Conservation (phyloP, 352 stramenopile species). For the Phytophthora pinifolia region DNA sequence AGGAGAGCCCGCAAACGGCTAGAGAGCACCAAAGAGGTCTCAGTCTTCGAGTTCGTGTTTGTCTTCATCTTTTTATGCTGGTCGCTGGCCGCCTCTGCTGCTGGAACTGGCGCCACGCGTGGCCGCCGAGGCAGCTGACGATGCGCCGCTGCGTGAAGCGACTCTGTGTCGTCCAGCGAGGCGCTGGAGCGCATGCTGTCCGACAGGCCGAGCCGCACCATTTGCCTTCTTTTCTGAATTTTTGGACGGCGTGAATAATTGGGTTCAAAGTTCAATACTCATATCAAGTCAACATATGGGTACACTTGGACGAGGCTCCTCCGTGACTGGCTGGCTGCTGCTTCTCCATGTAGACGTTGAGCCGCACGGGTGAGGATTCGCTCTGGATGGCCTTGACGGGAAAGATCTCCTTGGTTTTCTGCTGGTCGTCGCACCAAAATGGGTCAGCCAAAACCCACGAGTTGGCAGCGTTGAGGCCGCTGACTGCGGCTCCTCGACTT, state of each 20-base stretch:
- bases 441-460: slow-evolving; percentile 74
- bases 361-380: slow-evolving; percentile 39
- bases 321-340: slow-evolving; percentile 5
- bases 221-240: too few species aligned
- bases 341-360: slow-evolving; percentile 70
- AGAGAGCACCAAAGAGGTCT: slow-evolving; percentile 4
- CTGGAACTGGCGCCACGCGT: slow-evolving; percentile 2
- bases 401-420: slow-evolving; percentile 31
- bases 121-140: slow-evolving; percentile 3
- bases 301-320: slow-evolving; percentile 1
- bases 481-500: slow-evolving; percentile 35
- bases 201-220: slow-evolving; percentile 36
- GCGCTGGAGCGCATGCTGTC: slow-evolving; percentile 43
- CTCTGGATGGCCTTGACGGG: slow-evolving; percentile 48
- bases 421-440: slow-evolving; percentile 48
- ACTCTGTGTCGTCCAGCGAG: slow-evolving; percentile 22
- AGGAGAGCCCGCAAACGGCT: slow-evolving; percentile 13
- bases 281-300: slow-evolving; percentile 7
- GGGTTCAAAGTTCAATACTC: slow-evolving; percentile 26
- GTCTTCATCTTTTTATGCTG: slow-evolving; percentile 10
- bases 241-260: slow-evolving; percentile 27
- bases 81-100: neutral
- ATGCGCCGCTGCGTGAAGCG: slow-evolving; percentile 13
- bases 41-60: neutral
- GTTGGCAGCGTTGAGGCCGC: slow-evolving; percentile 40